phyloP scores from a whole-genome alignment of 2,329 filamentous ascomycete species.

The Didymella keratinophila region DNA sequence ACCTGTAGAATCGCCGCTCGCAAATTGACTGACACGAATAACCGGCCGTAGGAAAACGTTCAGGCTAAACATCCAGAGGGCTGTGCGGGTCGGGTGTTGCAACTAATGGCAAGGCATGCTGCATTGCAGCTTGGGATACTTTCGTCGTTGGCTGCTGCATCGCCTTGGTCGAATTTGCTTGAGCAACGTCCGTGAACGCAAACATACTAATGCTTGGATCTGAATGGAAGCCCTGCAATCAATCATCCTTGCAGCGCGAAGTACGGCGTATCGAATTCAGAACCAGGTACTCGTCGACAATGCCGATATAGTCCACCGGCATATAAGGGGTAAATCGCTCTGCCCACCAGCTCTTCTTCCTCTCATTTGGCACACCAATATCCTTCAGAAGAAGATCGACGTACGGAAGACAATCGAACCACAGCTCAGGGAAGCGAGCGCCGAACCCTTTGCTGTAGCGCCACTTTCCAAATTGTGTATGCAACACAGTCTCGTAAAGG shows the following conservation, averaged over 20 bases:
- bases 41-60: not conserved
- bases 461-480: slow-evolving; percentile 44
- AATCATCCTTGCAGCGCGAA: not conserved
- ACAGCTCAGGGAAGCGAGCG: slow-evolving; percentile 39
- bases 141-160: not conserved
- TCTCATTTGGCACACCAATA: slow-evolving; percentile 30
- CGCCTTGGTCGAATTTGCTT: not conserved
- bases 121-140: not conserved
- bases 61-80: not conserved
- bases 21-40: slow-evolving; percentile 4
- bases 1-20: slow-evolving; percentile 8
- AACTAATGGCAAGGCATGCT: not conserved
- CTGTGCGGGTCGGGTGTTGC: not conserved
- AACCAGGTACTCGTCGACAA: slow-evolving; percentile 35
- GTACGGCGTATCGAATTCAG: not conserved
- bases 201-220: not conserved
- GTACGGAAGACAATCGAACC: slow-evolving; percentile 44
- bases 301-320: slow-evolving; percentile 36
- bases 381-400: slow-evolving; percentile 41
- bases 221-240: not conserved
- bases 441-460: slow-evolving; percentile 43
- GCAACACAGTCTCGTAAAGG: slow-evolving; percentile 39
- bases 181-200: not conserved
- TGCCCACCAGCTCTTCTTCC: slow-evolving; percentile 35
- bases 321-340: slow-evolving; percentile 37